phyloP scores from a whole-genome alignment of 306 rosid genomes.

The Purshia tridentata region DNA sequence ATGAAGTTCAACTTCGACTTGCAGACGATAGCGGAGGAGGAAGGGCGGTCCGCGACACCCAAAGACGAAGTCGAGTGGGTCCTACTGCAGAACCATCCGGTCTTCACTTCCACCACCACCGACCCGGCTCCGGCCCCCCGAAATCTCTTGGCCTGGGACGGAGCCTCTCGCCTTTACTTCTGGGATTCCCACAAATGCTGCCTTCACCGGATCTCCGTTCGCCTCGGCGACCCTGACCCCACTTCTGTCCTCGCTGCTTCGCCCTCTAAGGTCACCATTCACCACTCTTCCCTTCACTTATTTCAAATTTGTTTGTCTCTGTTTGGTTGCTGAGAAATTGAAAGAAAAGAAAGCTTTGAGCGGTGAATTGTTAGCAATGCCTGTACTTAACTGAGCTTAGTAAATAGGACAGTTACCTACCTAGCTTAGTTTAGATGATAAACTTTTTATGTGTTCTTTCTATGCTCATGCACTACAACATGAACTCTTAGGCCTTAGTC shows the following conservation, averaged over 20 bases:
- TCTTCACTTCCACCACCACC: constrained; percentile 48
- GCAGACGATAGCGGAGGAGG: constrained; percentile 34
- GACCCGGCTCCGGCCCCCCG: constrained; percentile 21
- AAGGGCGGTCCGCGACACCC: constrained; percentile 50
- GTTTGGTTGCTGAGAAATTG: constrained; percentile 13
- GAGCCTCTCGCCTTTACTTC: constrained; percentile 79
- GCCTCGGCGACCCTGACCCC: constrained; percentile 86
- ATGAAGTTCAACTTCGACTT: constrained; percentile 52
- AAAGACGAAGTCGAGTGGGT: constrained; percentile 76
- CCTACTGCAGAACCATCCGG: constrained; percentile 68
- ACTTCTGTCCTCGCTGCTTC: constrained; percentile 73
- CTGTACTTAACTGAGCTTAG: not conserved
- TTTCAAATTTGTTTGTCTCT: not conserved
- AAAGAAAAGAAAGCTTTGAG: not conserved
- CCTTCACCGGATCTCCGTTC: constrained; percentile 76
- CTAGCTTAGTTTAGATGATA: not conserved
- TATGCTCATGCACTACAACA: no score
- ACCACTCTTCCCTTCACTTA: constrained; percentile 8
- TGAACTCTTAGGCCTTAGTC: not conserved
- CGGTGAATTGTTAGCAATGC: not conserved
- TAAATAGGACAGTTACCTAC: not conserved
- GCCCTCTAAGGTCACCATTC: constrained; percentile 60
- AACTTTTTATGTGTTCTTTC: no score
- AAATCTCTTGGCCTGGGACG: constrained; percentile 78
- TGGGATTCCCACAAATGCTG: constrained; percentile 58